Conservation (phyloP, 345 rosid genomes). For the Jatropha curcas region DNA sequence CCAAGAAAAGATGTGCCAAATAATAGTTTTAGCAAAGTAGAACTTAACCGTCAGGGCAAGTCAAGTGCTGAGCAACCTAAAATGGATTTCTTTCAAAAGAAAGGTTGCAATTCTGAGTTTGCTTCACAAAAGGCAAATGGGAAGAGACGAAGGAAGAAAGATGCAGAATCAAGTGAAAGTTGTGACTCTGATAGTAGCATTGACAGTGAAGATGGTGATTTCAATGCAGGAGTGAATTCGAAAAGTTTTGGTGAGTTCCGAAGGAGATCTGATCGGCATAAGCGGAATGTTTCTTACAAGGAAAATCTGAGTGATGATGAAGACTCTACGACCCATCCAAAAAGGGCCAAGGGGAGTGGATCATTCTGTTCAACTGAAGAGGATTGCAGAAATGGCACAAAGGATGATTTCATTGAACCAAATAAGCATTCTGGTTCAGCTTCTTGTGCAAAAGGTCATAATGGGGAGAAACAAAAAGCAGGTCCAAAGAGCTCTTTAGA, state of each 20-base stretch:
- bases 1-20: constrained; percentile 46
- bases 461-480: constrained; percentile 21
- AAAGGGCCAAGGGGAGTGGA: constrained; percentile 38
- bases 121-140: constrained; percentile 40
- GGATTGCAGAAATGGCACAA: too few relatives aligned
- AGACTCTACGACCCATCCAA: constrained; percentile 26
- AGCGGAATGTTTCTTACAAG: constrained; percentile 60
- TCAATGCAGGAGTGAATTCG: constrained; percentile 30
- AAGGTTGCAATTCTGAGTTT: constrained; percentile 25
- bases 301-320: constrained; percentile 74
- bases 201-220: constrained; percentile 44
- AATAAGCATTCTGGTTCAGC: constrained; percentile 25
- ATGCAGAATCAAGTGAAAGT: constrained; percentile 58
- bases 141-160: constrained; percentile 50
- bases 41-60: constrained; percentile 35
- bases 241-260: constrained; percentile 33
- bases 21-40: constrained; percentile 44
- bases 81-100: constrained; percentile 28
- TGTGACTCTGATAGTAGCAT: constrained; percentile 41
- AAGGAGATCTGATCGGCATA: constrained; percentile 70
- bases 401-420: constrained; percentile 21
- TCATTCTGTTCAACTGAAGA: constrained; percentile 26
- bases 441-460: constrained; percentile 26
- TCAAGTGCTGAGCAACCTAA: constrained; percentile 28
- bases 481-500: constrained; percentile 20